Conservation (phyloP, 441 rosid species). For the Pelargonium citronellum region DNA sequence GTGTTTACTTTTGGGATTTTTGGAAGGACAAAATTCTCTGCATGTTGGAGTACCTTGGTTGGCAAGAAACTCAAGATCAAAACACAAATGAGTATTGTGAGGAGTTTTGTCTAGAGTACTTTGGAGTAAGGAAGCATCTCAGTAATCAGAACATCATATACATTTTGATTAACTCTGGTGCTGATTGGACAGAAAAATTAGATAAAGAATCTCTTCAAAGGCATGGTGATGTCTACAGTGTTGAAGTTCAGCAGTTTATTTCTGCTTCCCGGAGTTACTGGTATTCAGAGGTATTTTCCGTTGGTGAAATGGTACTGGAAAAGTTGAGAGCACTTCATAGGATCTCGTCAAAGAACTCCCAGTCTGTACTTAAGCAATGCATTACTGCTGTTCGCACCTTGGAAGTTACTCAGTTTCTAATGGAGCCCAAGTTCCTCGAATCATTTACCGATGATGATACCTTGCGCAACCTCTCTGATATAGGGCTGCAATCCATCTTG, state of each 20-base stretch:
- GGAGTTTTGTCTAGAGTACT: constrained; percentile 45
- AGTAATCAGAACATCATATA: constrained; percentile 18
- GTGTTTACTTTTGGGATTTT: constrained; percentile 33
- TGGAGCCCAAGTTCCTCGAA: constrained; percentile 20
- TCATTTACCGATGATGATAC: not conserved
- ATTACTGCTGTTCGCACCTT: constrained; percentile 22
- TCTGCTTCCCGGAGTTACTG: constrained; percentile 36
- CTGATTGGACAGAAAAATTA: constrained; percentile 29
- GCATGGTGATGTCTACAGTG: constrained; percentile 15
- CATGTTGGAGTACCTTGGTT: constrained; percentile 28
- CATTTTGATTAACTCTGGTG: constrained; percentile 28
- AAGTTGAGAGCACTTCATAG: constrained; percentile 26
- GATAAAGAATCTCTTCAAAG: constrained; percentile 10
- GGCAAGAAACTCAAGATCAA: constrained; percentile 13
- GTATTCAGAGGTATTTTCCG: constrained; percentile 34
- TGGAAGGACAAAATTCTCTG: constrained; percentile 35
- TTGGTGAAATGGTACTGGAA: constrained; percentile 33
- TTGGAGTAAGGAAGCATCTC: constrained; percentile 32
- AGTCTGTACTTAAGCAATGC: constrained; percentile 26
- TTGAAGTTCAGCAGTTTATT: constrained; percentile 32
- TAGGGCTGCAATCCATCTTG: constrained; percentile 26
- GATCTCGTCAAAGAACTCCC: constrained; percentile 9
- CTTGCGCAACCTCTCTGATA: constrained; percentile 7
- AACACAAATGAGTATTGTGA: constrained; percentile 19
- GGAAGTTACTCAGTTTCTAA: constrained; percentile 32